Evolutionary conservation across 495 filamentous ascomycete species (phyloP).

Genomic region (Tuber brumale): DNA sequence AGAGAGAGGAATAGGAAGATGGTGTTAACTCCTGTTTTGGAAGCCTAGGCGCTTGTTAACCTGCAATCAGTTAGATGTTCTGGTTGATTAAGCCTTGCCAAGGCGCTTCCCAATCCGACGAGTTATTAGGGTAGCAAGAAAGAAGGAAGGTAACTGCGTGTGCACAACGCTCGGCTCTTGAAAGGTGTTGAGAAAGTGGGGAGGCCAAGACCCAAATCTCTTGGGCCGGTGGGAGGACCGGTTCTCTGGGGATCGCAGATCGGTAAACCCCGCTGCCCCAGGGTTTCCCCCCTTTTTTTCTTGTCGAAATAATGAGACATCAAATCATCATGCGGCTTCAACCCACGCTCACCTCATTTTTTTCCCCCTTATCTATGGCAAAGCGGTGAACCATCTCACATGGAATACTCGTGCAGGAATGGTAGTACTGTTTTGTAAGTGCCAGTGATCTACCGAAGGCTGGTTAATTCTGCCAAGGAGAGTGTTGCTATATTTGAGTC

Average conservation of each 20-base stretch:
- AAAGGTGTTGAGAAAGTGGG: not conserved
- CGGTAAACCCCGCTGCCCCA: not conserved
- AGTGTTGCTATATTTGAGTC: not conserved
- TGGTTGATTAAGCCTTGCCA: not conserved
- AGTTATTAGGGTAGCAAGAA: not conserved
- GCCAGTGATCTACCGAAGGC: not conserved
- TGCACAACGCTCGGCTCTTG: not conserved
- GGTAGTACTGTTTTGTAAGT: not conserved
- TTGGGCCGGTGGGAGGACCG: not conserved
- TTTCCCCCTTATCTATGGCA: not conserved
- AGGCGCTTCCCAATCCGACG: not conserved
- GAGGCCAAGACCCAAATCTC: not conserved
- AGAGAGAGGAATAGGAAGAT: not conserved
- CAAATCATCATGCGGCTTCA: conserved; percentile 2
- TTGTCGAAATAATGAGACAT: not conserved
- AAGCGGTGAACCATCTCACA: not conserved
- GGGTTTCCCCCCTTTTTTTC: not conserved
- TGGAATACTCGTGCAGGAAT: not conserved
- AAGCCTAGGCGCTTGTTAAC: not conserved
- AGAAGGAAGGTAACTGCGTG: not conserved
- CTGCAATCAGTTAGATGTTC: not conserved
- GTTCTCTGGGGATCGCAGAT: not conserved
- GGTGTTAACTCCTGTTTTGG: not conserved
- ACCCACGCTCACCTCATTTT: not conserved
- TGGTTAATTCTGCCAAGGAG: not conserved